phyloP scores from a whole-genome alignment of 2,329 filamentous ascomycete species.

The Fusarium aywerte region DNA sequence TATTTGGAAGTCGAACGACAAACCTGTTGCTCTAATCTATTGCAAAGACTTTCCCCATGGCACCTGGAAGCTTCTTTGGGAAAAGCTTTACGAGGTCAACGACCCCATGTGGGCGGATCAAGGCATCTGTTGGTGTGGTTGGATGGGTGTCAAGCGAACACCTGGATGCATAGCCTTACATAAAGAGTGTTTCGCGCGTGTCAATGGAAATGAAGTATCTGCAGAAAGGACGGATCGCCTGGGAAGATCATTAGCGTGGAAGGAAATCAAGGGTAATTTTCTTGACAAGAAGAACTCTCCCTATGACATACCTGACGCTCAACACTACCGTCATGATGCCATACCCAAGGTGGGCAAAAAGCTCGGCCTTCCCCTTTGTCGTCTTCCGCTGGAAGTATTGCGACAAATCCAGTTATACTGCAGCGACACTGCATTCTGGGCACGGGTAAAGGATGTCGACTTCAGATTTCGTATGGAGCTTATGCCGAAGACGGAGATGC shows the following conservation, averaged over 20 bases:
- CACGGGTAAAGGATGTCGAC: not conserved
- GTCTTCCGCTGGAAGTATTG: not conserved
- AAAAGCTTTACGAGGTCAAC: not conserved
- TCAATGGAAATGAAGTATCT: not conserved
- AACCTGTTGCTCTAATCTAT: not conserved
- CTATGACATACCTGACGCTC: not conserved
- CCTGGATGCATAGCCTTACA: not conserved
- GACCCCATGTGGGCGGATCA: not conserved
- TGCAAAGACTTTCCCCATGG: not conserved
- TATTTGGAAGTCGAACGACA: too few relatives aligned
- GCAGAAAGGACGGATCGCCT: not conserved
- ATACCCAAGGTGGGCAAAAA: not conserved
- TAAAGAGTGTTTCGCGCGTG: not conserved
- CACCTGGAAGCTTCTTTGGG: not conserved
- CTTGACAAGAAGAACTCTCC: accelerated
- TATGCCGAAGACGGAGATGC: not conserved
- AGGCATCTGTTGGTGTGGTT: not conserved
- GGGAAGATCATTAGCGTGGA: not conserved
- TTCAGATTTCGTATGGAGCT: not conserved
- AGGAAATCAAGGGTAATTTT: not conserved
- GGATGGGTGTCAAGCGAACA: accelerated
- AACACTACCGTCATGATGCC: not conserved
- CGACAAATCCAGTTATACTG: not conserved
- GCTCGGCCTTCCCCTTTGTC: not conserved
- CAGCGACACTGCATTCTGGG: not conserved